These are phyloP conservation scores for Vigna unguiculata DNA, from an alignment of 306 rosid genomes.

Conservation along the genomic window DNA sequence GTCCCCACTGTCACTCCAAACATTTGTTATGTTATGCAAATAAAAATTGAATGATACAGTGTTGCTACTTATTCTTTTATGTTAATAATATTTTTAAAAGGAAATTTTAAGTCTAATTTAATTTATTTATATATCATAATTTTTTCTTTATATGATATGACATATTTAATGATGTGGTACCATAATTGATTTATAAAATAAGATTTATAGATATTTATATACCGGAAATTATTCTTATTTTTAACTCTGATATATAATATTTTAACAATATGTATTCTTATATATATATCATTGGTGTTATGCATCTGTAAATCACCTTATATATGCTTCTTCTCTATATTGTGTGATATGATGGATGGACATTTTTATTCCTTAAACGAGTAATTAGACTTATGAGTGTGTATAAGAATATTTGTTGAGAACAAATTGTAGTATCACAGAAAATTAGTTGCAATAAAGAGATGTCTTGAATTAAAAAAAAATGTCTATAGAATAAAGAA, in stretches of 20 bases:
- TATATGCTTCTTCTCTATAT: not conserved
- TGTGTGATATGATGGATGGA: not conserved
- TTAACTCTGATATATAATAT: no score
- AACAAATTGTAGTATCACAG: not conserved
- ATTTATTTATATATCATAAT: no score
- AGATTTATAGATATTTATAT: no score
- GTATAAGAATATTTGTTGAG: not conserved
- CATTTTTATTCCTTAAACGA: not conserved
- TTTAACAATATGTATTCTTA: not conserved
- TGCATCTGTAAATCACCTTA: not conserved
- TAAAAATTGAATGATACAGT: not conserved
- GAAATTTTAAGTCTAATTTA: no score
- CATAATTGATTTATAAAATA: no score
- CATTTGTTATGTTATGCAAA: constrained; percentile 14
- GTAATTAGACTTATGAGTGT: not conserved
- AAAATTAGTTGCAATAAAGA: not conserved
- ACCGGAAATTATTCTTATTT: no score
- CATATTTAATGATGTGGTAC: no score
- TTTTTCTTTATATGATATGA: no score
- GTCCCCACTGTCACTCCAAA: constrained; percentile 25
- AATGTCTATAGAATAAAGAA: not conserved
- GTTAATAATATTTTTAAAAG: not conserved
- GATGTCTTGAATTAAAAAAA: not conserved
- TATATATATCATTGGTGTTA: not conserved
- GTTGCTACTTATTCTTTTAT: not conserved